Conservation (phyloP, 2,329 filamentous ascomycete species). For the Fusarium fujikuroi region DNA sequence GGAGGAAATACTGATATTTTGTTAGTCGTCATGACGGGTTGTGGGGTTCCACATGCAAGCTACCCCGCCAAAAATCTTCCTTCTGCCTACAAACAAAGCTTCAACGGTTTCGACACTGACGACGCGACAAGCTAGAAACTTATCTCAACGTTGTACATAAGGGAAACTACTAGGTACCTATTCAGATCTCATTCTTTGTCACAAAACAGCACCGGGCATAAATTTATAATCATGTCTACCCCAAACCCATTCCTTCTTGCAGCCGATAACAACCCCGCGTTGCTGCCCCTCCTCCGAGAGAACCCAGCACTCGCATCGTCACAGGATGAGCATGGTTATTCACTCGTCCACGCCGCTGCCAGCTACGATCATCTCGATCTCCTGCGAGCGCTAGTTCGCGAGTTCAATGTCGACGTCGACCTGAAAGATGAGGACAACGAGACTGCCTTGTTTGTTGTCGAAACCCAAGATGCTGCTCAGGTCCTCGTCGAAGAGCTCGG, state of each 20-base stretch:
- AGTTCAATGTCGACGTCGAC: constrained; percentile 82
- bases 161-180: background rate
- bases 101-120: background rate
- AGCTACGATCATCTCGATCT: constrained; percentile 91
- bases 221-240: constrained; percentile 16
- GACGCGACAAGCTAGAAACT: background rate
- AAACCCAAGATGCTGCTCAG: constrained; percentile 81
- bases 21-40: background rate
- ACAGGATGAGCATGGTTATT: constrained; percentile 94
- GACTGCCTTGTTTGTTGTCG: constrained; percentile 93
- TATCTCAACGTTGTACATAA: background rate
- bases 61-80: constrained; percentile 36
- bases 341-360: constrained; percentile 89
- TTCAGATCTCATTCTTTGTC: background rate
- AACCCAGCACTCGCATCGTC: constrained; percentile 79
- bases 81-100: background rate
- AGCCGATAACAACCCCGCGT: constrained; percentile 79
- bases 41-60: constrained; percentile 10
- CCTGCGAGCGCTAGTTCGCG: constrained; percentile 77
- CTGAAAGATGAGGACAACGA: constrained; percentile 91
- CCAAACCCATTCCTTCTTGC: constrained; percentile 78
- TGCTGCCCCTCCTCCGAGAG: constrained; percentile 78
- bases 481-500: constrained; percentile 85
- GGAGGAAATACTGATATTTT: background rate
- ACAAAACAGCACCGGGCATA: background rate